Conservation (phyloP, 2,329 filamentous ascomycete genomes). For the Fusarium sp. region DNA sequence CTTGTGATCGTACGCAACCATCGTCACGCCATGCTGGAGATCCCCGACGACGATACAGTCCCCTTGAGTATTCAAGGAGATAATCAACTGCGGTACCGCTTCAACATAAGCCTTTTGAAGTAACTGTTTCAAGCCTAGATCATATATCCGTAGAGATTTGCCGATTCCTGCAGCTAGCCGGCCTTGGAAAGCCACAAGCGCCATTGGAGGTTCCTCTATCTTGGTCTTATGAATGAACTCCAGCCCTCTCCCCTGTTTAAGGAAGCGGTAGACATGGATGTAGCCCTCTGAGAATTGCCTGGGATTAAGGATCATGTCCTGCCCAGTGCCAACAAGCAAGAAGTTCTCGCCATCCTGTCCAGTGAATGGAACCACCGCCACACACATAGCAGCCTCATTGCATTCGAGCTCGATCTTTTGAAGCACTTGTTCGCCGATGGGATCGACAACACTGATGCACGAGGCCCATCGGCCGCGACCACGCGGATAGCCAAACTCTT, state of each 20-base stretch:
- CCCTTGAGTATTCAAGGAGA: conserved; percentile 87
- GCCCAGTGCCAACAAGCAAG: conserved; percentile 92
- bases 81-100: conserved; percentile 80
- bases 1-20: conserved; percentile 89
- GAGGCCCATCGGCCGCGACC: conserved; percentile 94
- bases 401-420: conserved; percentile 84
- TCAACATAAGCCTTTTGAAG: conserved; percentile 89
- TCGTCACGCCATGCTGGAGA: conserved; percentile 89
- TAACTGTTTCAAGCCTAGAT: conserved; percentile 90
- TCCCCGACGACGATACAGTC: conserved; percentile 92
- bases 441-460: conserved; percentile 96
- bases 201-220: conserved; percentile 86
- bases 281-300: conserved; percentile 80
- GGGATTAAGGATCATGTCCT: conserved; percentile 84
- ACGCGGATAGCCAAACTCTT: conserved; percentile 88
- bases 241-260: conserved; percentile 83
- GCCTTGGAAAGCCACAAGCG: conserved; percentile 88
- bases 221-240: conserved; percentile 98
- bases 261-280: conserved; percentile 92
- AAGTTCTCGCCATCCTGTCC: conserved; percentile 92
- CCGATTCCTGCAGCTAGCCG: conserved; percentile 85
- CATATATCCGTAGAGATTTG: conserved; percentile 83
- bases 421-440: conserved; percentile 74
- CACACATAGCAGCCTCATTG: conserved; percentile 90
- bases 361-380: conserved; percentile 83